Evolutionary conservation across 371 early-diverging fungal genomes (phyloP).

Genomic region (Fennellomyces sp.): DNA sequence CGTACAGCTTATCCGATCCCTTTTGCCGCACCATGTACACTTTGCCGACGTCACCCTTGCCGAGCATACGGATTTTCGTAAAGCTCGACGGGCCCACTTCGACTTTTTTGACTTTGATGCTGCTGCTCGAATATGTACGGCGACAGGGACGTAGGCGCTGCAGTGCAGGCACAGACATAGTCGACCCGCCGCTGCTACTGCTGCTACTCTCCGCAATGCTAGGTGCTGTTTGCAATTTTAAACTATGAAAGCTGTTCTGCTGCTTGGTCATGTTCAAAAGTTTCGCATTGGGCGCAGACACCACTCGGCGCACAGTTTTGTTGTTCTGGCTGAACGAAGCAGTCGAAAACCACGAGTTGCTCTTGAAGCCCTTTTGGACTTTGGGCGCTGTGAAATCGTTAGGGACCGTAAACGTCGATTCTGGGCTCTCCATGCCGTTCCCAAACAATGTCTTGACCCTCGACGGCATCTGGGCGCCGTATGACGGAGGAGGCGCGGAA

Average conservation of each 20-base stretch:
- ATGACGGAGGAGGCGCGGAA: slow-evolving; percentile 45
- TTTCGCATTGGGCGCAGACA: slow-evolving; percentile 58
- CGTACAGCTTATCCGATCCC: slow-evolving; percentile 81
- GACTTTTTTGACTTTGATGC: slow-evolving; percentile 76
- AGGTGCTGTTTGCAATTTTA: neutral
- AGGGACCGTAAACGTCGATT: slow-evolving; percentile 30
- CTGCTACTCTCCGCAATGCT: neutral
- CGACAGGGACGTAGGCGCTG: slow-evolving; percentile 25
- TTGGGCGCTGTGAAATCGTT: slow-evolving; percentile 34
- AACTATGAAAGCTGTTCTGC: slow-evolving; percentile 2
- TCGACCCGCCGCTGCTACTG: neutral
- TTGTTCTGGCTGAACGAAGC: slow-evolving; percentile 14
- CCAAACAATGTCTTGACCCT: slow-evolving; percentile 36
- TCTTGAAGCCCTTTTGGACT: slow-evolving; percentile 24
- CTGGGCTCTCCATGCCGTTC: neutral
- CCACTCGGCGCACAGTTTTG: slow-evolving; percentile 51
- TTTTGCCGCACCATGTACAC: slow-evolving; percentile 94
- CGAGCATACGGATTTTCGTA: slow-evolving; percentile 77
- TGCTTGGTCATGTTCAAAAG: slow-evolving; percentile 24
- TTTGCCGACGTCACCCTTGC: slow-evolving; percentile 83
- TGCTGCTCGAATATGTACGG: slow-evolving; percentile 79
- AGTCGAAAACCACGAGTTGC: slow-evolving; percentile 47
- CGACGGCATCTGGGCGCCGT: slow-evolving; percentile 27
- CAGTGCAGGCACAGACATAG: slow-evolving; percentile 14
- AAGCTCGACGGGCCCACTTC: slow-evolving; percentile 88